phyloP scores from a whole-genome alignment of 257 asterid species.

The Solanum habrochaites region DNA sequence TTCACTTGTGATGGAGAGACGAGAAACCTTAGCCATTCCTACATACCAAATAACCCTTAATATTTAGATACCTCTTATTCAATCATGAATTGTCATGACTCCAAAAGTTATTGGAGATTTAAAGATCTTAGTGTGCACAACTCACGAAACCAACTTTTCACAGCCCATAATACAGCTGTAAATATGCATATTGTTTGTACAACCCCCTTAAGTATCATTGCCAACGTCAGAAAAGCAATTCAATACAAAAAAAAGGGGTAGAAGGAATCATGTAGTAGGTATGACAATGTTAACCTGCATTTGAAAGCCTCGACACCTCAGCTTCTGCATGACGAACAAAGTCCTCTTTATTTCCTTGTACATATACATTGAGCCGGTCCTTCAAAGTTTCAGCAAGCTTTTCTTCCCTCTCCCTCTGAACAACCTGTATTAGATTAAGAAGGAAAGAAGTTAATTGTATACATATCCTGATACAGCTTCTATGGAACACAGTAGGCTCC shows the following conservation, averaged over 20 bases:
- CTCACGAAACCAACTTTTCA: not conserved
- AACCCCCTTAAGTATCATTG: not conserved
- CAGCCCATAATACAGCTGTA: not conserved
- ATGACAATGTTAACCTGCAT: slow-evolving; percentile 51
- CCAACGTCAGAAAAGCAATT: not conserved
- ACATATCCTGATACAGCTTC: not conserved
- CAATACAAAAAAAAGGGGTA: not conserved
- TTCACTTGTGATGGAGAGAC: not conserved
- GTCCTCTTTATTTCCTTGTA: slow-evolving; percentile 89
- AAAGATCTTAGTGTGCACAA: not conserved
- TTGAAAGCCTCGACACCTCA: slow-evolving; percentile 77
- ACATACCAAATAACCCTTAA: not conserved
- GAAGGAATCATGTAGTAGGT: not conserved
- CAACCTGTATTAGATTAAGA: slow-evolving; percentile 31
- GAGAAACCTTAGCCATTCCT: not conserved
- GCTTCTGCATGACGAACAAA: slow-evolving; percentile 65
- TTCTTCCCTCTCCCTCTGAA: slow-evolving; percentile 95
- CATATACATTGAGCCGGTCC: slow-evolving; percentile 69
- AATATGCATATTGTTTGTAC: not conserved
- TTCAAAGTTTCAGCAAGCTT: slow-evolving; percentile 73
- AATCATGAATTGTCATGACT: not conserved
- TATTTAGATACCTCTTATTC: not conserved
- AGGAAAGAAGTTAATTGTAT: not conserved
- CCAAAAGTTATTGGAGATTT: not conserved
- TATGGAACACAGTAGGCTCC: not conserved